Base-by-base conservation (phyloP, 768 basidiomycete genomes). In the Chalciporus pseudorubinellus region DNA sequence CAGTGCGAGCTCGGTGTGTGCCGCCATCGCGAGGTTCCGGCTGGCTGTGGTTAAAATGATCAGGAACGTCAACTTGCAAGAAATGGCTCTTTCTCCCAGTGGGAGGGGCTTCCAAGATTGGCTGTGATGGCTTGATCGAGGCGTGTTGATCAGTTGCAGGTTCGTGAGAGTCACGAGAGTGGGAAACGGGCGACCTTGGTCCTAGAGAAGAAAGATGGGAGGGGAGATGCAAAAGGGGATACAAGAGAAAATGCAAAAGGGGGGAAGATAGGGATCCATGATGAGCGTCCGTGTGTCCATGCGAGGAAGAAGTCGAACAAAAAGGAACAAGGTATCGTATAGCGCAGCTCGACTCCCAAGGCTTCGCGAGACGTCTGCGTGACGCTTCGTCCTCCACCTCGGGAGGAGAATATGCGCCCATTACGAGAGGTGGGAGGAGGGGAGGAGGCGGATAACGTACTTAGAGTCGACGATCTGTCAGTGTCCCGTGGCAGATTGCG, bases 361-460 rank as follows among this genome's bases (percentile, higher is more conserved):
- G 75, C 66, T 73, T 74, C 71, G 63, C 71, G 48, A 73, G 72
- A 76, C 69, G 63, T 59, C 58, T 64, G 67, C 67, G 52, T 65
- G 50, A 53, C 53, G 62, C 62, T 60, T 33, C 49, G 70, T 58
- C 66, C 66, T 70, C 62, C 64, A 62, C 70, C 66, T 64, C 58
- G 69, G 70, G 70, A 69, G 68, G 74, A 74, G 70, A 58, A 62
- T 58, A 58, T 51, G 59, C 65, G 70, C 67, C 67, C 60, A 62
- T 60, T 59, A 69, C 68, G 68, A 64, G 60, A 60, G 68, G 67
- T 64, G 57, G 55, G 61, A 64, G 59, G 53, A 61, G 67, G 69
- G 64, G 65, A 73, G 61, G 70, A 74, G 67, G 74, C 69, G 63
- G 72, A 76, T 66, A 75, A 76, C 74, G 74, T 76, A 76, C 74